Percentiles rank a stretch among this genome's conserved stretches.
Conservation (phyloP, 2,329 filamentous ascomycete species). For the Claviceps purpurea region DNA sequence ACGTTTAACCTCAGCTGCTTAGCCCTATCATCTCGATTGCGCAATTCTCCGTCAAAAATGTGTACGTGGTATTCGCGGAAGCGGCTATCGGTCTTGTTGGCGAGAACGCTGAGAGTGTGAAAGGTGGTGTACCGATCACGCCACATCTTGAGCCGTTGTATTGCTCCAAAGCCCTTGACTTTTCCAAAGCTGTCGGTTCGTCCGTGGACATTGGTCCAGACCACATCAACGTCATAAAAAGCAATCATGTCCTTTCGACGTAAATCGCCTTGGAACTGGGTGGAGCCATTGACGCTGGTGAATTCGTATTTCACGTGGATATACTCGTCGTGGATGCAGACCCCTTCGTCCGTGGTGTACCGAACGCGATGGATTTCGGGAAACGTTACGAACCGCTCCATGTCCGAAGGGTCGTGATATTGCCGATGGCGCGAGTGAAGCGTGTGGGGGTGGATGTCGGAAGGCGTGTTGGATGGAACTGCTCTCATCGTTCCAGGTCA, state of each 20-base stretch:
- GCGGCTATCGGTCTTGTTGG: constrained; percentile 30
- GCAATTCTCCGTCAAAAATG: constrained; percentile 32
- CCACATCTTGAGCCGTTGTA: constrained; percentile 40
- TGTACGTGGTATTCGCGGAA: constrained; percentile 36
- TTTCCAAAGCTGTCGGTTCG: constrained; percentile 37
- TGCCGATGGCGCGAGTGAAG: constrained; percentile 37
- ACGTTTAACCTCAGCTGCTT: constrained; percentile 31
- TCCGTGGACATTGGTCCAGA: constrained; percentile 36
- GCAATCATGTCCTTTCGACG: constrained; percentile 33
- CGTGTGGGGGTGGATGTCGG: constrained; percentile 34
- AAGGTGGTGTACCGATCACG: constrained; percentile 32
- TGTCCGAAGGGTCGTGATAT: constrained; percentile 34
- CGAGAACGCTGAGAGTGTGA: constrained; percentile 34
- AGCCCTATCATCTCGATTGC: constrained; percentile 31
- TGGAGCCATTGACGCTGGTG: constrained; percentile 31
- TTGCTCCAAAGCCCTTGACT: constrained; percentile 35
- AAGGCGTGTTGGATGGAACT: constrained; percentile 33
- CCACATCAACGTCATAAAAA: constrained; percentile 38
- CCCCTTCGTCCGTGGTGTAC: constrained; percentile 32
- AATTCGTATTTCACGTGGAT: constrained; percentile 38
- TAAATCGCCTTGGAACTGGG: constrained; percentile 36
- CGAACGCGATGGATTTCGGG: constrained; percentile 33
- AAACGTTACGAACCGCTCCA: constrained; percentile 36
- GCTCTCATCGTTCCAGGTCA: not conserved
- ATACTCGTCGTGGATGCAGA: constrained; percentile 33